Evolutionary conservation across 352 stramenopile species (phyloP).

Genomic region (Pythium oligandrum): DNA sequence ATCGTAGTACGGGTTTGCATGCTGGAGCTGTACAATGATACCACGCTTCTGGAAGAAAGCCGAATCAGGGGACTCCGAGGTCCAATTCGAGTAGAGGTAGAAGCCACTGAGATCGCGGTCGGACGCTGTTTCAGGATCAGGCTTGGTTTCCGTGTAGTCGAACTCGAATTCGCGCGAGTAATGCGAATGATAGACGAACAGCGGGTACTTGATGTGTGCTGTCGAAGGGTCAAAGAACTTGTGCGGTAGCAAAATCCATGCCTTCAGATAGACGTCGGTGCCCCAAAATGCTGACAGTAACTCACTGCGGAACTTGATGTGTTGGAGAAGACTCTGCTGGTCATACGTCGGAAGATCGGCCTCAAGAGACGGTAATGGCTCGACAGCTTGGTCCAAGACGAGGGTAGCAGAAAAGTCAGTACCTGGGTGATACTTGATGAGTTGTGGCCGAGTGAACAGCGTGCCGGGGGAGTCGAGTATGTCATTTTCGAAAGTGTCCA

Average conservation of each 20-base stretch:
- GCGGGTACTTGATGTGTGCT: conserved; percentile 53
- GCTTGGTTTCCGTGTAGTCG: conserved; percentile 30
- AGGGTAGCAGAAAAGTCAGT: conserved; percentile 34
- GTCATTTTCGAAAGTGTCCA: conserved; percentile 54
- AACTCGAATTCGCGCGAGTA: conserved; percentile 65
- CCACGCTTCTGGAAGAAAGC: conserved; percentile 58
- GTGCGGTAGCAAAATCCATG: conserved; percentile 65
- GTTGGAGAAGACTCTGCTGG: conserved; percentile 49
- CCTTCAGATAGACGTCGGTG: conserved; percentile 61
- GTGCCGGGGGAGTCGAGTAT: conserved; percentile 54
- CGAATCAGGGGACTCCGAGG: conserved; percentile 35
- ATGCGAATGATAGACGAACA: conserved; percentile 77
- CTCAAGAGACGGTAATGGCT: conserved; percentile 27
- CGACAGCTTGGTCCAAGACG: conserved; percentile 40
- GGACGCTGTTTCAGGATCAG: conserved; percentile 16
- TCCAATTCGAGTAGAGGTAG: conserved; percentile 76
- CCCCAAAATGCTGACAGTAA: conserved; percentile 67
- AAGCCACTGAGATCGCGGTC: conserved; percentile 48
- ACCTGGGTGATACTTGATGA: conserved; percentile 29
- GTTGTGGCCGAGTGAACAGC: conserved; percentile 49
- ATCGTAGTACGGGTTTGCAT: conserved; percentile 79
- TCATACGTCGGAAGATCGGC: conserved; percentile 17
- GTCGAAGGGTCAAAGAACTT: conserved; percentile 53
- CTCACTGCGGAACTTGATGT: conserved; percentile 57
- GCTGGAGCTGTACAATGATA: conserved; percentile 73